Percentiles rank a stretch among this genome's conserved stretches.
Evolutionary conservation across 176 grass and related monocot genomes (phyloP).

Genomic region (Coix lacrymajobi): DNA sequence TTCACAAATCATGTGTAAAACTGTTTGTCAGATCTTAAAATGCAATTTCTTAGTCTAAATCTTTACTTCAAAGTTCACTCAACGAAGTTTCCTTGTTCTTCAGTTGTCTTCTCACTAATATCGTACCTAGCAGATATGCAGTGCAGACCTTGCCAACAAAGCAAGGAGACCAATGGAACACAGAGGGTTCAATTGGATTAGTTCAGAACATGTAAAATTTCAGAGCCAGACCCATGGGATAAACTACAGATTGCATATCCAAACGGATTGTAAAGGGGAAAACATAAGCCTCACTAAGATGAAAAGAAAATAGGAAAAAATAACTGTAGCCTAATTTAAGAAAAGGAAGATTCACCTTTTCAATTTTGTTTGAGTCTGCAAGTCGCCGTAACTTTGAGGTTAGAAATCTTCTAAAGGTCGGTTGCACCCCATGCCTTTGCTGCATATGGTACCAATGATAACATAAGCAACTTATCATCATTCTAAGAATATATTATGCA

Average conservation of each 20-base stretch:
- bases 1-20: background rate
- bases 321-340: background rate
- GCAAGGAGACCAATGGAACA: background rate
- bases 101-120: background rate
- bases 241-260: background rate
- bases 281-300: background rate
- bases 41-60: constrained; percentile 1
- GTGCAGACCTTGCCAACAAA: background rate
- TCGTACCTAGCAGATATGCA: background rate
- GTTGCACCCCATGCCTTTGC: constrained; percentile 73
- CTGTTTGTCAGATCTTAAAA: background rate
- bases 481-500: background rate
- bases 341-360: constrained; percentile 49
- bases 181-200: background rate
- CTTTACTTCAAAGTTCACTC: background rate
- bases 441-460: constrained; percentile 46
- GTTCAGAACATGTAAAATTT: background rate
- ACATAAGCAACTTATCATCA: constrained; percentile 13
- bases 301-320: background rate
- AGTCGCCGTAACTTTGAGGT: constrained; percentile 73
- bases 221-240: background rate
- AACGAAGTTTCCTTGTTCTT: background rate
- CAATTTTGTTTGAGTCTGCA: constrained; percentile 70
- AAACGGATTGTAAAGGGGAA: background rate
- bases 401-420: constrained; percentile 74